These are phyloP conservation scores for Collybiopsis confluens DNA, from an alignment of 768 basidiomycete genomes.

Conservation along the genomic window DNA sequence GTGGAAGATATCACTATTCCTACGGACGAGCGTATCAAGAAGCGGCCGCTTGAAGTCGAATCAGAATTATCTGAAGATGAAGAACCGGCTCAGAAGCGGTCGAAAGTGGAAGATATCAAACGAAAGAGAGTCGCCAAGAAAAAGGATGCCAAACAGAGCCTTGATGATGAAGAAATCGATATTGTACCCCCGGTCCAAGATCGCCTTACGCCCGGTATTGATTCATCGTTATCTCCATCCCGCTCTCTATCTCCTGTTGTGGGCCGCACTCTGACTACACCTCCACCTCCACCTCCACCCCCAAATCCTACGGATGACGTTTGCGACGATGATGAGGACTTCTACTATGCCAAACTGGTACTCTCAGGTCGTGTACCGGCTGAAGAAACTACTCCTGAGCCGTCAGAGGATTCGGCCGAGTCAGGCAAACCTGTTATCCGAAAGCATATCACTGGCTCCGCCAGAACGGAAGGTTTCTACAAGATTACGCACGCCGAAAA, in stretches of 20 bases:
- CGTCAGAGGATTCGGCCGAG: slow-evolving; percentile 16
- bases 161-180: slow-evolving; percentile 42
- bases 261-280: slow-evolving; percentile 23
- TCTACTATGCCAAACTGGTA: slow-evolving; percentile 70
- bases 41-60: slow-evolving; percentile 23
- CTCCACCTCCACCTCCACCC: slow-evolving; percentile 43
- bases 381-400: slow-evolving; percentile 20
- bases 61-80: slow-evolving; percentile 24
- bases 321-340: slow-evolving; percentile 85
- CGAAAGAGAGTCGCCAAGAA: slow-evolving; percentile 31
- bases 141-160: slow-evolving; percentile 39
- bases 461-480: slow-evolving; percentile 93
- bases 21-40: slow-evolving; percentile 14
- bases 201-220: slow-evolving; percentile 37
- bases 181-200: slow-evolving; percentile 48
- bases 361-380: slow-evolving; percentile 20
- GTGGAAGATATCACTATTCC: background rate
- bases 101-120: slow-evolving; percentile 12
- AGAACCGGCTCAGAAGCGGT: slow-evolving; percentile 42
- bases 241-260: slow-evolving; percentile 44
- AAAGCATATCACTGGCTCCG: slow-evolving; percentile 79
- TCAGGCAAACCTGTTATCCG: slow-evolving; percentile 38
- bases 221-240: slow-evolving; percentile 46
- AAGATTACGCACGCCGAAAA: slow-evolving; percentile 91
- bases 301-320: slow-evolving; percentile 54